Base-by-base conservation (phyloP, 345 rosid species). In the Hibiscus syriacus region DNA sequence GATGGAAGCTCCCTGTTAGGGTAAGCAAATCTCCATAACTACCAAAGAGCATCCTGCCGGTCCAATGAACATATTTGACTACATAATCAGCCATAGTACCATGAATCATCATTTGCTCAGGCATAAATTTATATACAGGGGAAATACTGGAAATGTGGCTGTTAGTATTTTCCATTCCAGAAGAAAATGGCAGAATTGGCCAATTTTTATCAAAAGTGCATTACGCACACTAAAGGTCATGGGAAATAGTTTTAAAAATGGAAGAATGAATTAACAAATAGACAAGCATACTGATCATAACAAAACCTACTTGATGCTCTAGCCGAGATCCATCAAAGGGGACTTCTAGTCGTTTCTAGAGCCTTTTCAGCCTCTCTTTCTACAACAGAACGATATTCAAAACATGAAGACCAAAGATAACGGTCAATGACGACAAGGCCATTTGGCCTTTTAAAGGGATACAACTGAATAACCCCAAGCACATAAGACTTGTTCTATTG, bases 21-120 rank as follows among this genome's bases (percentile, higher is more conserved):
- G 80, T 84, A 94, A 48, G 99, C 89, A 74, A 94, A 74, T 73
- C 82, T 87, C 99, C 97, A 94, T 3, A 94, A 73, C 58, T 86
- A 84, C 82, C 75, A 85, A 63, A 91, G 92, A 16, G 92, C 97
- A 76, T 91, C 96, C 99, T 94, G 76, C 50, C 38, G 65, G 67
- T 50, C 53, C 23, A 69, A 69, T 27, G 29, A 49, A 68, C 16
- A 45, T 45, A 45, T 13, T 3, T 45, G 49, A 45, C 49, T 13
- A 45, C 49, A 45, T 45, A 45, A 43, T 45, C 49, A 13, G 49
- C 49, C 49, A 45, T 45, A 19, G 43, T 12, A 22, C 13, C 19
- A 38, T 36, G 19, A 61, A 22, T 17, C 2, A 38, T 60, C n/a
- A n/a, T n/a, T n/a, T n/a, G n/a, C n/a, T n/a, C n/a, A n/a, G n/a